Percentiles rank a stretch among this genome's conserved stretches.
These are phyloP conservation scores for Hortiboletus flavorubellus DNA, from an alignment of 768 basidiomycete genomes.

Conservation along the genomic window DNA sequence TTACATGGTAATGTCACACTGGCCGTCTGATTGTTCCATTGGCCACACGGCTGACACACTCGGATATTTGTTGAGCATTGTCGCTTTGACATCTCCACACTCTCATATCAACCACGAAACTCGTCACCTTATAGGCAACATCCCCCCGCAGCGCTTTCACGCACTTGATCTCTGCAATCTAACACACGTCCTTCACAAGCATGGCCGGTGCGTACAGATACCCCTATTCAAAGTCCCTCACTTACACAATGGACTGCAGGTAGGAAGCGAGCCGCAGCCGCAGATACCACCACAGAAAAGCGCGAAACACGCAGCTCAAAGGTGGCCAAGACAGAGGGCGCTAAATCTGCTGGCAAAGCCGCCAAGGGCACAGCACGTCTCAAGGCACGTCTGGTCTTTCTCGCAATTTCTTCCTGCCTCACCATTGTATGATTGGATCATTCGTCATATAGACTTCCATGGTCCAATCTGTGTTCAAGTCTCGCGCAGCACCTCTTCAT, in stretches of 20 bases:
- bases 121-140: background rate
- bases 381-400: slow-evolving; percentile 39
- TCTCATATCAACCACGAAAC: slow-evolving; percentile 10
- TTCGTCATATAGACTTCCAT: slow-evolving; percentile 39
- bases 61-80: slow-evolving; percentile 21
- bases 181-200: background rate
- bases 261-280: slow-evolving; percentile 47
- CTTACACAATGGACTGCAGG: slow-evolving; percentile 22
- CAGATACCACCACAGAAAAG: slow-evolving; percentile 25
- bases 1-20: slow-evolving; percentile 33
- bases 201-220: slow-evolving; percentile 30
- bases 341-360: slow-evolving; percentile 30
- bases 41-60: slow-evolving; percentile 5
- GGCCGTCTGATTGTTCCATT: slow-evolving; percentile 5
- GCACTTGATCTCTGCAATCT: background rate
- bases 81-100: slow-evolving; percentile 22
- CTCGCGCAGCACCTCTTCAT: slow-evolving; percentile 67
- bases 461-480: slow-evolving; percentile 51
- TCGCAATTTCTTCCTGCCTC: background rate
- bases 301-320: slow-evolving; percentile 48
- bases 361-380: slow-evolving; percentile 40
- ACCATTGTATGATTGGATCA: background rate
- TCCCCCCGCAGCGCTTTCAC: background rate
- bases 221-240: slow-evolving; percentile 12
- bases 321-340: slow-evolving; percentile 44